These are phyloP conservation scores for Fusarium odoratissimum DNA, from an alignment of 2,329 filamentous ascomycete genomes.

Conservation along the genomic window DNA sequence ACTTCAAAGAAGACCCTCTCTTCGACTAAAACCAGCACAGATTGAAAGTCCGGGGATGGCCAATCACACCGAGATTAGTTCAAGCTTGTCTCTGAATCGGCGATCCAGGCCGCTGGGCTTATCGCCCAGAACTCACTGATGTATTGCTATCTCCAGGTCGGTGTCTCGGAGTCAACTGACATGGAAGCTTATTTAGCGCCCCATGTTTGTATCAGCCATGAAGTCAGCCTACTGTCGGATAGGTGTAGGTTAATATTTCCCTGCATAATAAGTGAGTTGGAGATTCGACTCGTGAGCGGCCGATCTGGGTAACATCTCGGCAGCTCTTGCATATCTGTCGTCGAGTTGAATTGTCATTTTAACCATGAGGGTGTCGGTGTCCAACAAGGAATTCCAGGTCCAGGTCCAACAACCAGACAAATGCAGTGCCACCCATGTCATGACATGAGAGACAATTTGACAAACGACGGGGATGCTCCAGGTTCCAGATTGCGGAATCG, in stretches of 20 bases:
- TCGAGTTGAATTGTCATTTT: slow-evolving; percentile 11
- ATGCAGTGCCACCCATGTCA: slow-evolving; percentile 37
- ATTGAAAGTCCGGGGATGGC: slow-evolving; percentile 46
- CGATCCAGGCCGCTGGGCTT: slow-evolving; percentile 38
- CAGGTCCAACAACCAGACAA: slow-evolving; percentile 2
- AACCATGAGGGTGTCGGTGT: slow-evolving; percentile 12
- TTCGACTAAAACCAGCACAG: slow-evolving; percentile 9
- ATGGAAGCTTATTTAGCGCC: slow-evolving; percentile 29
- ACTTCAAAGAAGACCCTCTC: slow-evolving; percentile 26
- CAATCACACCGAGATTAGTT: slow-evolving; percentile 41
- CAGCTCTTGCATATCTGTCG: slow-evolving; percentile 25
- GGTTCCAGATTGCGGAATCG: slow-evolving; percentile 37
- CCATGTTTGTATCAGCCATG: slow-evolving; percentile 19
- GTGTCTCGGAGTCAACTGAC: slow-evolving; percentile 33
- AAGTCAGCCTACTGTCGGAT: slow-evolving; percentile 15
- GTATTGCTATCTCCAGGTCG: slow-evolving; percentile 23
- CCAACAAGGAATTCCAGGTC: neutral
- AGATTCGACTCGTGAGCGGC: slow-evolving; percentile 21
- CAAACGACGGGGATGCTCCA: slow-evolving; percentile 27
- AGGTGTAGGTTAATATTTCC: slow-evolving; percentile 18
- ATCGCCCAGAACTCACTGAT: slow-evolving; percentile 34
- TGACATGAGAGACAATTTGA: slow-evolving; percentile 12
- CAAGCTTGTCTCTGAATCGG: slow-evolving; percentile 38
- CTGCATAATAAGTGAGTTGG: slow-evolving; percentile 21
- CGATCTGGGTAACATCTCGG: slow-evolving; percentile 21